A percentile compares a stretch with the other conserved stretches of the same genome.
phyloP scores from a whole-genome alignment of 306 rosid genomes.

The Crataegus laevigata region DNA sequence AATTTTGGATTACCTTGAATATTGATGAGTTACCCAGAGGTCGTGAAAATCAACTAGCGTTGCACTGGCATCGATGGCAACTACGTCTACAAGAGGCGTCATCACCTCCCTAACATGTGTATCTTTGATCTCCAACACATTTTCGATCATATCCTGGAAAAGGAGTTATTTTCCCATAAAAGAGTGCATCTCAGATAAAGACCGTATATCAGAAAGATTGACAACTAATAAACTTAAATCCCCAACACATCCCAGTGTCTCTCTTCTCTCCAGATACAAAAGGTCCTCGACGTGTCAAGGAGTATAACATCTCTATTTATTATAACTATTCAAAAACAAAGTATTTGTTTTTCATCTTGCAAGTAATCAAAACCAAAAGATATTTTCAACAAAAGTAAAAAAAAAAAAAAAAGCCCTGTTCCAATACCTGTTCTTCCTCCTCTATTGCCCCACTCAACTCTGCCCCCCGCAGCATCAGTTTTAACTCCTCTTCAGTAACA shows the following conservation, averaged over 20 bases:
- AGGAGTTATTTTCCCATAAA: slow-evolving; percentile 5
- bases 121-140: slow-evolving; percentile 95
- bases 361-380: neutral
- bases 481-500: slow-evolving; percentile 97
- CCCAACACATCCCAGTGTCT: neutral
- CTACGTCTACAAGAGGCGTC: slow-evolving; percentile 99
- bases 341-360: neutral
- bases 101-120: slow-evolving; percentile 97
- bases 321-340: neutral
- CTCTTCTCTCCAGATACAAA: neutral
- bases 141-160: slow-evolving; percentile 94
- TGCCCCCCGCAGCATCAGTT: slow-evolving; percentile 97
- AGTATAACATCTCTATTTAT: neutral
- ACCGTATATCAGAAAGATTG: neutral
- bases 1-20: slow-evolving; percentile 65
- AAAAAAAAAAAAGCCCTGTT: neutral
- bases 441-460: slow-evolving; percentile 98
- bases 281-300: neutral
- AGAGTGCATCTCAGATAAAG: neutral
- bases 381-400: neutral
- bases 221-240: neutral
- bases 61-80: slow-evolving; percentile 85
- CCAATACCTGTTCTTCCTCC: slow-evolving; percentile 97
- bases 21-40: slow-evolving; percentile 96
- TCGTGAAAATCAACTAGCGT: slow-evolving; percentile 80